Conservation (phyloP, 2,329 filamentous ascomycete species). For the Claviceps humidiphila region DNA sequence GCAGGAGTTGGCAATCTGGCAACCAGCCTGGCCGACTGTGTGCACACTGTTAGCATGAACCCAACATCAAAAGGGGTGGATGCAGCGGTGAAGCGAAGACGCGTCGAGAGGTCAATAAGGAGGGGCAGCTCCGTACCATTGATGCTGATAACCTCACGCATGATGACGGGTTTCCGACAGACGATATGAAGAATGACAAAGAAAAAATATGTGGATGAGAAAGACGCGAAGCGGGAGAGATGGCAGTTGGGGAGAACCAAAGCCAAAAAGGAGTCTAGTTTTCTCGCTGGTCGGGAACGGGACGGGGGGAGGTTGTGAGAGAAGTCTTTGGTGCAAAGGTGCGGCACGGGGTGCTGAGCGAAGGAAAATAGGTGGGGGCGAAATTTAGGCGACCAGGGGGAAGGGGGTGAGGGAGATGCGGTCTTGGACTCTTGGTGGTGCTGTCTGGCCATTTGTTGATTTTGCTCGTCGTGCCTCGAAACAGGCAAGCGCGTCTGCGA, state of each 20-base stretch:
- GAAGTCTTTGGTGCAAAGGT: slow-evolving; percentile 12
- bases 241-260: slow-evolving; percentile 13
- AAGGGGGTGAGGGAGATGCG: slow-evolving; percentile 9
- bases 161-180: slow-evolving; percentile 38
- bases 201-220: slow-evolving; percentile 10
- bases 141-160: slow-evolving; percentile 99
- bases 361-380: slow-evolving; percentile 34
- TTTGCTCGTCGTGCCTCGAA: slow-evolving; percentile 21
- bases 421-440: slow-evolving; percentile 7
- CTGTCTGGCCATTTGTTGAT: slow-evolving; percentile 25
- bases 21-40: slow-evolving; percentile 97
- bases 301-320: slow-evolving; percentile 13
- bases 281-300: slow-evolving; percentile 8
- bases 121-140: slow-evolving; percentile 58
- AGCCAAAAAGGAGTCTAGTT: slow-evolving; percentile 6
- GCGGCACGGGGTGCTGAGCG: slow-evolving; percentile 11
- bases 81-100: slow-evolving; percentile 7
- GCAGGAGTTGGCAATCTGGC: slow-evolving; percentile 99
- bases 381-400: slow-evolving; percentile 29
- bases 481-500: slow-evolving; percentile 20
- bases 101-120: slow-evolving; percentile 15
- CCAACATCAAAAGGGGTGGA: not conserved
- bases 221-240: slow-evolving; percentile 8
- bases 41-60: slow-evolving; percentile 37
- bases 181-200: slow-evolving; percentile 8